Base-by-base conservation (phyloP, 352 stramenopile genomes). In the Globisporangium heterothallicum region DNA sequence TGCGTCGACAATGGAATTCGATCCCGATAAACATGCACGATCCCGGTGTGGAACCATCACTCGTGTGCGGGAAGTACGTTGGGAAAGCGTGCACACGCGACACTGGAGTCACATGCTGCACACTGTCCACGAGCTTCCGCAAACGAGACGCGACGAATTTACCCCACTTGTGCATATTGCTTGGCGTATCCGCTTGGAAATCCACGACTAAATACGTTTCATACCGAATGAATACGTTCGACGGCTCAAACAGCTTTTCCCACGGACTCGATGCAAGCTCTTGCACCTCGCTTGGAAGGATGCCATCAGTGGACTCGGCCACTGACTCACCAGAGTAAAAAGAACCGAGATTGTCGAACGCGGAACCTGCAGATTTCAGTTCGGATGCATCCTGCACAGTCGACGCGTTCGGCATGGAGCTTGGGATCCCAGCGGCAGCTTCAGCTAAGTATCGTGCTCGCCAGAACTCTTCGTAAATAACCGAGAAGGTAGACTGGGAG, bases 401-500 rank as follows among this genome's bases (percentile, higher is more conserved):
- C 24, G 55, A 46, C 30, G 40, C 47, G 12, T 29, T 61, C 22
- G 64, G 46, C 4, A 85, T 68, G 3, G 66, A 66, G 36, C 71
- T 74, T 8, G 75, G 66, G 36, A 87, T 72, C 2, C 68, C 66
- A 14, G 74, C 61, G 6, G 74, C 77, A 35, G 78, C 72, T 50
- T 92, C 78, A 19, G 74, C 77, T 22, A 90, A 61, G 54, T 90
- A 85, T 8, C 81, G 65, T 0, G 81, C 78, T 14, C 76, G 73
- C 81, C 78, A 90, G 4, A 97, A 66, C 64, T 98, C 94, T 47
- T 96, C 81, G 45, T 95, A 89, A 35, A 98, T 97, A 12, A 96
- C 76, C 35, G 88, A 83, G 27, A 97, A 88, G 41, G 97, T 97
- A 18, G 91, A 85, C 41, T 92, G 67, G 4, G 86, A 96, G 18